phyloP scores from a whole-genome alignment of 371 early-diverging fungal species.

The Chytridium lagenaria region DNA sequence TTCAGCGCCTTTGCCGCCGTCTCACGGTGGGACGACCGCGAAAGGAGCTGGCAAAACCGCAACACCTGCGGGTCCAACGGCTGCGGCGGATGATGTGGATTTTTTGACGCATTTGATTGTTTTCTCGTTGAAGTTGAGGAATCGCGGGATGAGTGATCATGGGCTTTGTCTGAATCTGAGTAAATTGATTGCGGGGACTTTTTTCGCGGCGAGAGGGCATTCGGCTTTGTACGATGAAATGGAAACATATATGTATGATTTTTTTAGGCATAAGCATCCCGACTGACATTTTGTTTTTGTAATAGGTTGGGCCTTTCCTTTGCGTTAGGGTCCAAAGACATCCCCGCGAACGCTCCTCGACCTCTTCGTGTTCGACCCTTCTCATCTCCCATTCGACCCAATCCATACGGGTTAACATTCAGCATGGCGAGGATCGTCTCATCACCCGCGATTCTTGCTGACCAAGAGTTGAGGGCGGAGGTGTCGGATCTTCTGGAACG shows the following conservation, averaged over 20 bases:
- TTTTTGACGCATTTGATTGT: conserved; percentile 76
- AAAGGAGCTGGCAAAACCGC: not conserved
- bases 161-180: conserved; percentile 77
- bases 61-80: not conserved
- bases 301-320: conserved; percentile 13
- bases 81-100: conserved; percentile 46
- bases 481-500: conserved; percentile 57
- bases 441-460: conserved; percentile 61
- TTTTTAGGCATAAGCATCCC: not conserved
- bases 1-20: not conserved
- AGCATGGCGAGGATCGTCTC: conserved; percentile 76
- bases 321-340: conserved; percentile 13
- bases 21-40: not conserved
- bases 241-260: conserved; percentile 66
- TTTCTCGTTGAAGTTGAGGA: conserved; percentile 74
- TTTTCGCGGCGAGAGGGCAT: conserved; percentile 77
- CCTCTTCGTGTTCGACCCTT: conserved; percentile 33
- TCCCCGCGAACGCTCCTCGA: not conserved
- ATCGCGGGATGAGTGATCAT: conserved; percentile 76
- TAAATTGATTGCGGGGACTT: conserved; percentile 77
- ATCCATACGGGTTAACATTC: conserved; percentile 84
- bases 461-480: conserved; percentile 60
- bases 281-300: not conserved
- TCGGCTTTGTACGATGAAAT: conserved; percentile 84
- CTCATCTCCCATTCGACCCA: conserved; percentile 42